Percentiles rank a stretch among this genome's conserved stretches.
Conservation (phyloP, 164 flowering plant genomes). For the Annona squamosa region DNA sequence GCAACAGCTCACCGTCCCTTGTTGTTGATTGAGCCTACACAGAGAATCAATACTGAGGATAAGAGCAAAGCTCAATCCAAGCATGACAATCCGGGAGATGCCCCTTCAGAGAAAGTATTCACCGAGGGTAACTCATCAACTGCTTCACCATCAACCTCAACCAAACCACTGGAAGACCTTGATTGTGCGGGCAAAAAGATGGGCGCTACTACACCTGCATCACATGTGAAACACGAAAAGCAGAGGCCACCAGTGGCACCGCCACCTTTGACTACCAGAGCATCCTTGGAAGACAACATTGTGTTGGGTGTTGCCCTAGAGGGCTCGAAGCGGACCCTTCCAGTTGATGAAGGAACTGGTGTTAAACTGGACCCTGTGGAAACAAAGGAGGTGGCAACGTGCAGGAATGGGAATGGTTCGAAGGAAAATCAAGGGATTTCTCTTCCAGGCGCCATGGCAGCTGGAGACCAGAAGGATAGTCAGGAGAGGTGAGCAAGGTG, state of each 20-base stretch:
- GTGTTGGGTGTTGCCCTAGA: slow-evolving; percentile 73
- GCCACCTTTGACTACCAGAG: slow-evolving; percentile 18
- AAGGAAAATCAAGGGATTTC: slow-evolving; percentile 20
- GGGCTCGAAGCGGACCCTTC: slow-evolving; percentile 66
- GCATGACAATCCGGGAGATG: slow-evolving; percentile 13
- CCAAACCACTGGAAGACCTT: slow-evolving; percentile 5
- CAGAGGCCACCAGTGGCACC: slow-evolving; percentile 13
- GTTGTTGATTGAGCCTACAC: slow-evolving; percentile 59
- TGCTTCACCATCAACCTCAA: neutral
- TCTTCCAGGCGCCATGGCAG: slow-evolving; percentile 15
- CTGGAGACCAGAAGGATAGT: slow-evolving; percentile 25
- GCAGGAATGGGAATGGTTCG: slow-evolving; percentile 23
- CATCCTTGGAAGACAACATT: slow-evolving; percentile 59
- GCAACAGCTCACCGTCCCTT: slow-evolving; percentile 46
- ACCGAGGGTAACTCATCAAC: neutral
- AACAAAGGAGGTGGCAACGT: slow-evolving; percentile 42
- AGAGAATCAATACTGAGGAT: slow-evolving; percentile 36
- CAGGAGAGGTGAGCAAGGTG: slow-evolving; percentile 9
- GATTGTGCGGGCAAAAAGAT: slow-evolving; percentile 11
- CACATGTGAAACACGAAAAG: neutral
- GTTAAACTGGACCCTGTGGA: slow-evolving; percentile 27
- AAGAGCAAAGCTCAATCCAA: slow-evolving; percentile 31
- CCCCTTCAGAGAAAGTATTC: slow-evolving; percentile 8
- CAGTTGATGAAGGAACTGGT: slow-evolving; percentile 58
- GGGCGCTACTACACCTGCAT: neutral